Evolutionary conservation across 306 rosid species (phyloP).

Genomic region (Dalbergia oliveri): DNA sequence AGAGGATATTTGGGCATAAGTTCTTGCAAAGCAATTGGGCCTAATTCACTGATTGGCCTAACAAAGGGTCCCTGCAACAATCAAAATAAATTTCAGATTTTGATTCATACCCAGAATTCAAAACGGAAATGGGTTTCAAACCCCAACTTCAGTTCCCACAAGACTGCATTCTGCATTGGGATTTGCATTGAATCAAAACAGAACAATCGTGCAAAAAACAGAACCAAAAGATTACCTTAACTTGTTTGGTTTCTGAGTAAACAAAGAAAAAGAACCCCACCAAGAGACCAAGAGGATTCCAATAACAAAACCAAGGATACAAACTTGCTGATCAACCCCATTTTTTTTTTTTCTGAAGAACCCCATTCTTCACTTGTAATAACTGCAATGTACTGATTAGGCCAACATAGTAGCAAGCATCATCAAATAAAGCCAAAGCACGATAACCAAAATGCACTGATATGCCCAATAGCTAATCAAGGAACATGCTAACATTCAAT

Average conservation of each 20-base stretch:
- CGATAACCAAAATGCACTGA: no score
- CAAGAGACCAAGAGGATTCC: slow-evolving; percentile 87
- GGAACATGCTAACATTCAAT: no score
- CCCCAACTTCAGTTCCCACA: slow-evolving; percentile 16
- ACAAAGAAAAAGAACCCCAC: slow-evolving; percentile 82
- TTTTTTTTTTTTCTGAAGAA: slow-evolving; percentile 29
- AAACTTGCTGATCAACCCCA: slow-evolving; percentile 77
- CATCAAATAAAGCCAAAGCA: background rate
- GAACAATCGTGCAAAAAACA: background rate
- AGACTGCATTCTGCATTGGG: slow-evolving; percentile 30
- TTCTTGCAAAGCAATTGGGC: slow-evolving; percentile 74
- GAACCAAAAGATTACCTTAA: slow-evolving; percentile 57
- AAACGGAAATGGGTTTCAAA: background rate
- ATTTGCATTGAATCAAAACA: background rate
- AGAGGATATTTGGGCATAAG: slow-evolving; percentile 80
- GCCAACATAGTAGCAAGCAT: background rate
- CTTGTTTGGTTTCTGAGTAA: slow-evolving; percentile 68
- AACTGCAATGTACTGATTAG: background rate
- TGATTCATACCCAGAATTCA: slow-evolving; percentile 20
- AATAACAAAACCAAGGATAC: slow-evolving; percentile 77
- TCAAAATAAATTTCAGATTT: slow-evolving; percentile 36
- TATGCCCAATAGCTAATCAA: no score
- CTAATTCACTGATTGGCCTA: slow-evolving; percentile 78
- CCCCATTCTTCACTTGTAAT: no score
- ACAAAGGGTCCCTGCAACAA: slow-evolving; percentile 72